phyloP scores from a whole-genome alignment of 139 green algal species.

The Raphidocelis subcapitata region DNA sequence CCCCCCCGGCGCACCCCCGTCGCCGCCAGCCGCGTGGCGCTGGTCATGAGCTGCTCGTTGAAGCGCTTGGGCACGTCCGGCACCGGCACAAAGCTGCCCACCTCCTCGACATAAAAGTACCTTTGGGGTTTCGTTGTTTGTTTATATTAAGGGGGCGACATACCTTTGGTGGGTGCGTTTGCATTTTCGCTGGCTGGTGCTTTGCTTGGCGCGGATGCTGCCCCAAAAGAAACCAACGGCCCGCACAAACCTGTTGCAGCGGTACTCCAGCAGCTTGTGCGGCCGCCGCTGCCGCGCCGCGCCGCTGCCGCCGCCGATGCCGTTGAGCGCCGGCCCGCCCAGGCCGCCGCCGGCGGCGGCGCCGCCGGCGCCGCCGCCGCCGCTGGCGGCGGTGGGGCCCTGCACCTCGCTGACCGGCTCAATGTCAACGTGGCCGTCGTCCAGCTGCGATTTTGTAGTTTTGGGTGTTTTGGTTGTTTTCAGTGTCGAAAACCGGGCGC shows the following conservation, averaged over 20 bases:
- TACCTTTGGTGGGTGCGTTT: no score
- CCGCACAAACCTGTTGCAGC: constrained; percentile 31
- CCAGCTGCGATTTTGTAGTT: no score
- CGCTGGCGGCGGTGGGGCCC: not conserved
- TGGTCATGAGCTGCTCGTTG: constrained; percentile 29
- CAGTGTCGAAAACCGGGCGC: no score
- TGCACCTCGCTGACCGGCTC: not conserved
- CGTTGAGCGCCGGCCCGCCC: not conserved
- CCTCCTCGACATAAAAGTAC: constrained; percentile 45
- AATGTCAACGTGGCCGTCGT: not conserved
- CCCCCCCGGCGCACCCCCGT: constrained; percentile 6
- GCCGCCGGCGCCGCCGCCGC: not conserved
- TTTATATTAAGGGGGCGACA: no score
- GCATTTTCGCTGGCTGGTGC: no score
- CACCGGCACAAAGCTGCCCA: constrained; percentile 38
- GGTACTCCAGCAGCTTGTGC: constrained; percentile 48
- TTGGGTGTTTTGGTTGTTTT: no score
- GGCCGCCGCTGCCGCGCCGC: constrained; percentile 13
- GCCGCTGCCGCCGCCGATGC: not conserved
- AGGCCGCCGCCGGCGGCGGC: not conserved
- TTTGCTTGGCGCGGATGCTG: no score
- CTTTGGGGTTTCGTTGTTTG: no score
- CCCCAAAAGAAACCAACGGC: no score
- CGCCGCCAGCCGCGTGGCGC: constrained; percentile 15
- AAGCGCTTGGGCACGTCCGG: constrained; percentile 34